Percentiles rank a stretch among this genome's conserved stretches.
phyloP scores from a whole-genome alignment of 129 eudicot genomes.

The Rutidosis leptorrhynchoides region DNA sequence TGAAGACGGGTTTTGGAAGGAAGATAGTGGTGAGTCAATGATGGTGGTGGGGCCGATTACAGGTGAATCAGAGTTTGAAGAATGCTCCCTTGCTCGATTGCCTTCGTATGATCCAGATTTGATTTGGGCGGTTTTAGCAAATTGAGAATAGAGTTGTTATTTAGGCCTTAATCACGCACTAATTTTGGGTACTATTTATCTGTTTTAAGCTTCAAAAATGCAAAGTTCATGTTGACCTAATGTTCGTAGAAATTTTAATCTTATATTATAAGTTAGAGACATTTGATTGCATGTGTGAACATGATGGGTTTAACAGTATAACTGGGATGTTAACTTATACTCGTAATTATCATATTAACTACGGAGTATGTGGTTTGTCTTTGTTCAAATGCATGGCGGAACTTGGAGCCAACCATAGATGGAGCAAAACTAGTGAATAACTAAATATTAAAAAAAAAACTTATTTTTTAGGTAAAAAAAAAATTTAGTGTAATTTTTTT shows the following conservation, averaged over 20 bases:
- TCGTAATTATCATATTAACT: not conserved
- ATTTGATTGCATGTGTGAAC: not conserved
- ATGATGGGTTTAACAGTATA: not conserved
- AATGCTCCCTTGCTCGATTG: conserved; percentile 64
- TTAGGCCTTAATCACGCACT: conserved; percentile 26
- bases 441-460: no score
- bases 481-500: no score
- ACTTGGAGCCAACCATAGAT: no score
- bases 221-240: conserved; percentile 18
- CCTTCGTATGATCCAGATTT: conserved; percentile 83
- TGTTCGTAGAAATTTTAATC: not conserved
- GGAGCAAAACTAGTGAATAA: no score
- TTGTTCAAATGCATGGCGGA: not conserved
- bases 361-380: not conserved
- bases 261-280: not conserved
- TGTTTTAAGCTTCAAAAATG: conserved; percentile 12
- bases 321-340: not conserved
- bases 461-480: no score
- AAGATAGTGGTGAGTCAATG: not conserved
- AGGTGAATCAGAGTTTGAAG: conserved; percentile 46
- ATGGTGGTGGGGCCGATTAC: not conserved
- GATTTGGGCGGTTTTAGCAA: conserved; percentile 80
- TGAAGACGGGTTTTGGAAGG: not conserved
- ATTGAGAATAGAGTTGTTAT: conserved; percentile 25
- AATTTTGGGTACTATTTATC: conserved; percentile 19